Percentiles rank a stretch among this genome's conserved stretches.
Conservation (phyloP, 169 alveolate species). For the Plasmodium knowlesi region DNA sequence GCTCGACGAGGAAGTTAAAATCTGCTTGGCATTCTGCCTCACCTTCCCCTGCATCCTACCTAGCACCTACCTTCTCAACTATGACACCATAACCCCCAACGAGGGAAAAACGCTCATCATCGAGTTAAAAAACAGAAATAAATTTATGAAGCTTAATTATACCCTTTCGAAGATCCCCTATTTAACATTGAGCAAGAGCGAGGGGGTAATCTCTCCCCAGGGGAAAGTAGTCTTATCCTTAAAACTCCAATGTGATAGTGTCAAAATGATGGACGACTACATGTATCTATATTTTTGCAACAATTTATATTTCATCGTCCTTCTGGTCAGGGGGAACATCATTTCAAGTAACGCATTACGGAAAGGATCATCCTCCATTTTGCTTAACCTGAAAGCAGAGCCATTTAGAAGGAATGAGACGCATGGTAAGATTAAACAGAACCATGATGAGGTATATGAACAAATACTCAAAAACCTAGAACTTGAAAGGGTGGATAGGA, state of each 20-base stretch:
- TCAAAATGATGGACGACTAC: constrained; percentile 36
- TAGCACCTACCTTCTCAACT: constrained; percentile 20
- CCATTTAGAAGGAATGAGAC: background rate
- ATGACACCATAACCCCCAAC: constrained; percentile 14
- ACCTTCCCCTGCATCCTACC: constrained; percentile 47
- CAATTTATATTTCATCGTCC: constrained; percentile 38
- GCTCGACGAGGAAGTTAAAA: constrained; percentile 34
- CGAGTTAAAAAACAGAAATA: constrained; percentile 45
- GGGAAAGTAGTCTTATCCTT: constrained; percentile 9
- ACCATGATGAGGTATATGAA: constrained; percentile 26
- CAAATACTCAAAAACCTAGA: constrained; percentile 7
- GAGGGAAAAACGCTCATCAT: constrained; percentile 43
- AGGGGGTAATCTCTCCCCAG: constrained; percentile 16
- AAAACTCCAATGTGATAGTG: constrained; percentile 25
- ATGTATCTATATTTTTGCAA: constrained; percentile 54
- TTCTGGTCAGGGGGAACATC: constrained; percentile 19
- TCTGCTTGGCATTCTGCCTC: background rate
- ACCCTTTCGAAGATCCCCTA: constrained; percentile 48
- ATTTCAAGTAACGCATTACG: background rate
- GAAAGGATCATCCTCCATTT: background rate
- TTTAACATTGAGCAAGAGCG: constrained; percentile 23
- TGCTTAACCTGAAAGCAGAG: background rate
- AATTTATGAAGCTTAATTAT: constrained; percentile 25
- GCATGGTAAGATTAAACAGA: background rate
- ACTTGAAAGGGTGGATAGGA: constrained; percentile 14